Percentiles rank a stretch among this genome's conserved stretches.
Conservation (phyloP, 177 flowering plant species). For the Vitis hybrid region DNA sequence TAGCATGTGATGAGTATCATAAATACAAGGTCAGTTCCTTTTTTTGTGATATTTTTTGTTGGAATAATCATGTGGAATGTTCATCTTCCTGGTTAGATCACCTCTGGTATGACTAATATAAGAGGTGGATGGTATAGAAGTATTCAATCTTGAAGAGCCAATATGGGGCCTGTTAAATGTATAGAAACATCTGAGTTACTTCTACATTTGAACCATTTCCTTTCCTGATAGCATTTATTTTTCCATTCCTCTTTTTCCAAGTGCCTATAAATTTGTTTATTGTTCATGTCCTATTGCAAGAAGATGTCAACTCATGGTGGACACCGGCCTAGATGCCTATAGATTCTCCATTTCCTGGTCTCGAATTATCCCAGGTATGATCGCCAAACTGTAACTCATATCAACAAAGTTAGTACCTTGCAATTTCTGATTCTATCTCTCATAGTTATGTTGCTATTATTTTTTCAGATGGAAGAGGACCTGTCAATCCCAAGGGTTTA, state of each 20-base stretch:
- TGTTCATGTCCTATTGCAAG: constrained; percentile 31
- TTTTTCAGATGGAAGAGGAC: constrained; percentile 55
- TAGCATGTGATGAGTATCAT: constrained; percentile 51
- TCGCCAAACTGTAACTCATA: neutral
- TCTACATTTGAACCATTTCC: too few relatives aligned
- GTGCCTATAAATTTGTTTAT: neutral
- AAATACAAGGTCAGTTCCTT: constrained; percentile 51
- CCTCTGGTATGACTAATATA: neutral
- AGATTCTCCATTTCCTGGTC: constrained; percentile 81
- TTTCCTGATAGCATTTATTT: too few relatives aligned
- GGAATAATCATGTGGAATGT: too few relatives aligned
- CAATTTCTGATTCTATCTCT: neutral
- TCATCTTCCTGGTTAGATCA: too few relatives aligned
- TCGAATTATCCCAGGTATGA: constrained; percentile 65
- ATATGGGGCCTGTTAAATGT: too few relatives aligned
- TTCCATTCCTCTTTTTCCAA: too few relatives aligned
- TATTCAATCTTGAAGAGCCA: too few relatives aligned
- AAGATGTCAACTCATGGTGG: constrained; percentile 68
- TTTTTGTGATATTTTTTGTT: neutral
- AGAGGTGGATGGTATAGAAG: too few relatives aligned
- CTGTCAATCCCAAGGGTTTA: constrained; percentile 50
- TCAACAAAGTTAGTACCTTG: neutral
- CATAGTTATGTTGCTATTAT: neutral
- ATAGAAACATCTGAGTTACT: too few relatives aligned
- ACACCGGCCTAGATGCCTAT: constrained; percentile 64